phyloP scores from a whole-genome alignment of 352 stramenopile species.

The Pelagophyceae sp. region DNA sequence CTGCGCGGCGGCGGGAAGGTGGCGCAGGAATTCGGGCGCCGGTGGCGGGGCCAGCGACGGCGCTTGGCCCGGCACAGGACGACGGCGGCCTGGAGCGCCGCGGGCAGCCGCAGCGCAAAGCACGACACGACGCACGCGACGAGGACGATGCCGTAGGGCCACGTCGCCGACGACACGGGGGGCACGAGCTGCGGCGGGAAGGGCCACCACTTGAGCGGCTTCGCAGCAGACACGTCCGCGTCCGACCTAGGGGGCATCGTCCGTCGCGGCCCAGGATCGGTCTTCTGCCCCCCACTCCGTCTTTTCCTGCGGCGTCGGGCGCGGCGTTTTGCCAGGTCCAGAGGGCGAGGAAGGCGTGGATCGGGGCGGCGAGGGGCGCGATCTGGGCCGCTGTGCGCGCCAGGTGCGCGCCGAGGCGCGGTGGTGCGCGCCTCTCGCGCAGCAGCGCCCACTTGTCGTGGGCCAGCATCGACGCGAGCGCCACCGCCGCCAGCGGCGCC shows the following conservation, averaged over 20 bases:
- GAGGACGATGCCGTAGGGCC: slow-evolving; percentile 3
- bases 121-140: not conserved
- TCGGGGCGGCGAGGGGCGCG: not conserved
- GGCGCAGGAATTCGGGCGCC: not conserved
- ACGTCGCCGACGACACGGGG: not conserved
- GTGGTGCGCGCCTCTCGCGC: slow-evolving; percentile 2
- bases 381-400: slow-evolving; percentile 11
- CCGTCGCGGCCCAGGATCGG: not conserved
- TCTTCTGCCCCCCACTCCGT: not conserved
- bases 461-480: not conserved
- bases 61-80: not conserved
- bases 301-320: too few relatives aligned
- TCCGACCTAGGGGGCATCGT: not conserved
- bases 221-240: too few relatives aligned
- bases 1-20: too few relatives aligned
- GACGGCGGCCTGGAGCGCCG: not conserved
- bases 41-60: not conserved
- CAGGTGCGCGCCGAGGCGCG: slow-evolving; percentile 5
- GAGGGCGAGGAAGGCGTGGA: not conserved
- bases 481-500: not conserved
- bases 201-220: not conserved
- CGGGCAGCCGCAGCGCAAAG: not conserved
- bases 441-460: slow-evolving; percentile 21
- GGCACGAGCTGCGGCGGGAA: not conserved
- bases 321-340: slow-evolving; percentile 3